Evolutionary conservation across 2,329 filamentous ascomycete genomes (phyloP).

Genomic region (Scopulariopsis brevicaulis): DNA sequence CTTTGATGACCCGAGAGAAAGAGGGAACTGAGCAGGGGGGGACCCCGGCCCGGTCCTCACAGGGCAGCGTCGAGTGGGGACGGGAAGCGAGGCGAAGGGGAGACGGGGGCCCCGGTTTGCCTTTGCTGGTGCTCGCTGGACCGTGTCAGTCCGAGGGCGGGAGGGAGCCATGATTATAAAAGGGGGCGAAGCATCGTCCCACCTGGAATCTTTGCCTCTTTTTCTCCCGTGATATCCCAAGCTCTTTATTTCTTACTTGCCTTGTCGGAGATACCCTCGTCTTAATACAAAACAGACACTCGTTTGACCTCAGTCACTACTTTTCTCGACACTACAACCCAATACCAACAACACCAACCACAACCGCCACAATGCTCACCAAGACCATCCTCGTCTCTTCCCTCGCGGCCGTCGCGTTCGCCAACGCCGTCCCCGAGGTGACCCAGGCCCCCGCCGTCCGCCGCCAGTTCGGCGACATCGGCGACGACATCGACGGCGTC

Average conservation of each 20-base stretch:
- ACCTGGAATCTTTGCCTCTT: neutral
- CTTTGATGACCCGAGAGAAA: no score
- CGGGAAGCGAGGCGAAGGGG: no score
- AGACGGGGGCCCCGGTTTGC: neutral
- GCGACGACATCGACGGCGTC: constrained; percentile 5
- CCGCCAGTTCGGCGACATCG: neutral
- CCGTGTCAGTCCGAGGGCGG: no score
- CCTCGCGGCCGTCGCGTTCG: constrained; percentile 7
- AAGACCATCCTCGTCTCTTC: constrained; percentile 6
- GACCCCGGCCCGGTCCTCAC: neutral
- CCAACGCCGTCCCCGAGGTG: constrained; percentile 6
- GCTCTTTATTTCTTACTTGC: neutral
- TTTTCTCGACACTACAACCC: neutral
- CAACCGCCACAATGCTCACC: constrained; percentile 7
- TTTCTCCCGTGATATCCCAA: neutral
- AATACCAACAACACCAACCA: neutral
- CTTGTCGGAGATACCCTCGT: neutral
- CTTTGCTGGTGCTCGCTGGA: neutral
- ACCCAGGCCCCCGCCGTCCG: constrained; percentile 7
- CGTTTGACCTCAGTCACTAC: neutral
- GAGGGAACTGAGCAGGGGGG: neutral
- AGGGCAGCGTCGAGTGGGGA: neutral
- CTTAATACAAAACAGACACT: neutral
- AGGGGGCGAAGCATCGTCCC: neutral
- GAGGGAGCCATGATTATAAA: neutral